Evolutionary conservation across 2,329 filamentous ascomycete genomes (phyloP), one percentile per base, ranked within the genome.

Genomic region (Colletotrichum falcatum): DNA sequence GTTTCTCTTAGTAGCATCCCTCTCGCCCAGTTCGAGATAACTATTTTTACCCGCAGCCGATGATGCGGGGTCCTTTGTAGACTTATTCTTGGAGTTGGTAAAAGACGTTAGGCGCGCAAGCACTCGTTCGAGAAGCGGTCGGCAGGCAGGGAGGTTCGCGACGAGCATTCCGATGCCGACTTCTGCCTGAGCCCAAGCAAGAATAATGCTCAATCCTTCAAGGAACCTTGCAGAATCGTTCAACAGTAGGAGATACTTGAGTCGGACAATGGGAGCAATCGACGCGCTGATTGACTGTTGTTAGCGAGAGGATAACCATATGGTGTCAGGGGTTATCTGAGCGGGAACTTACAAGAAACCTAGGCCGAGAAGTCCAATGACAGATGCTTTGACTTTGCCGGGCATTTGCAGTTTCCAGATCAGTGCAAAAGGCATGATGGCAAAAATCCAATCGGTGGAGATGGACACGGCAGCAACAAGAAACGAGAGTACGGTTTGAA

Each of bases 81-180:
- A 70, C 23, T 70, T 70, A 30, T 70, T 67, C 33, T 70, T 70
- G 9, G 67, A 70, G 42, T 46, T 46, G 20, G 67, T 67, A 6
- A 67, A 70, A 14, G 67, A 70, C 12, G 67, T 62, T 23, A 70
- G 67, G 30, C 53, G 67, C 5, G 67, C 30, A 5, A 70, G 65
- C 28, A 46, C 46, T 23, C 67, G 64, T 53, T 70, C 67, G 53
- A 70, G 67, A 18, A 70, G 58, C 2, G 67, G 67, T 33, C 67
- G 64, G 26, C 67, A 70, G 14, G 67, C 67, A 16, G 67, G 67
- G 20, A 70, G 64, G 37, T 70, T 70, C 28, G 67, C 67, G 30
- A 70, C 67, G 8, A 70, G 51, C 64, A 70, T 58, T 30, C 67
- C 67, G 59, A 70, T 70, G 53, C 67, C 67, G n/a, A 70, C 67